Percentiles rank a stretch among this genome's conserved stretches.
These are phyloP conservation scores for Pleurotus tuber-regium DNA, from an alignment of 768 basidiomycete species.

Conservation along the genomic window DNA sequence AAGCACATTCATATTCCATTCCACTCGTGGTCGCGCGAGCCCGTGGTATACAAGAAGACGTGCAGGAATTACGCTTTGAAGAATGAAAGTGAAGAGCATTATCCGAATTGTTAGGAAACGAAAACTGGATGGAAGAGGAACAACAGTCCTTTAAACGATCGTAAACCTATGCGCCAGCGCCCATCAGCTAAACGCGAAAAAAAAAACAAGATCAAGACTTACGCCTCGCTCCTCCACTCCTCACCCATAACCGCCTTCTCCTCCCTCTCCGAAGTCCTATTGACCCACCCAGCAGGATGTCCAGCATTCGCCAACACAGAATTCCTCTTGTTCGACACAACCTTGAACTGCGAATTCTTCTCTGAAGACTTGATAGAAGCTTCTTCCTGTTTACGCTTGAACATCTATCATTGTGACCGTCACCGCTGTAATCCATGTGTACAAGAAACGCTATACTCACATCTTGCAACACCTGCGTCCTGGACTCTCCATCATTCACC, in stretches of 20 bases:
- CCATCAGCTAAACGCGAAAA: background rate
- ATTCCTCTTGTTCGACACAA: conserved; percentile 68
- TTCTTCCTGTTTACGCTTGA: conserved; percentile 53
- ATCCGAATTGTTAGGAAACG: no score
- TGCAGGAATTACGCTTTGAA: no score
- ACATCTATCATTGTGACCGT: conserved; percentile 34
- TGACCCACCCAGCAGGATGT: conserved; percentile 71
- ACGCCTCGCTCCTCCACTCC: conserved; percentile 46
- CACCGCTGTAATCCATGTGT: background rate
- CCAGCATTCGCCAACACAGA: conserved; percentile 66
- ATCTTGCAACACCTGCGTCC: conserved; percentile 53
- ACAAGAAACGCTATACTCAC: conserved; percentile 29
- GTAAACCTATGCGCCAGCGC: background rate
- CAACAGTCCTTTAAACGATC: background rate
- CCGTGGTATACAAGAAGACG: no score
- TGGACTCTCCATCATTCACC: conserved; percentile 29
- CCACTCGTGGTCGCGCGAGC: no score
- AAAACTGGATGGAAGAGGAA: no score
- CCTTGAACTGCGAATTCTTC: conserved; percentile 65
- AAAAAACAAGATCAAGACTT: conserved; percentile 4
- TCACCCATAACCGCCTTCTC: conserved; percentile 26
- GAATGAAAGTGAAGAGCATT: no score
- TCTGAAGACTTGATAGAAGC: conserved; percentile 19
- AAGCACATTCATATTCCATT: no score
- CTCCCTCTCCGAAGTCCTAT: conserved; percentile 46